These are phyloP conservation scores for Cudoniella acicularis DNA, from an alignment of 495 filamentous ascomycete genomes.

Conservation along the genomic window DNA sequence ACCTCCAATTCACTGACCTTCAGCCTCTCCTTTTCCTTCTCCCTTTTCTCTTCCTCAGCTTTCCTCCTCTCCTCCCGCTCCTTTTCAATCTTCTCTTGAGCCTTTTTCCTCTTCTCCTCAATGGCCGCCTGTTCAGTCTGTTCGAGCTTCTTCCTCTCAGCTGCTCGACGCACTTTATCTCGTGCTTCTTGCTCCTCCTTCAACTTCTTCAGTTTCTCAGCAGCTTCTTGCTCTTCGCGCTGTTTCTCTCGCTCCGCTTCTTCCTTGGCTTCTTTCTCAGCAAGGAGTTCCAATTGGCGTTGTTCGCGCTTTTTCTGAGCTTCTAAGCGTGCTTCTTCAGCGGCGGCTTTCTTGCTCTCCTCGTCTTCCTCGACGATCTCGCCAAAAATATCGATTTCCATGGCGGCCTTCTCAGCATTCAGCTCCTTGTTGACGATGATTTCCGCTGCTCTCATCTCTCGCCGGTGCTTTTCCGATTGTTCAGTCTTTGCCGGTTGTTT, in stretches of 20 bases:
- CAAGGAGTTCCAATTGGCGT: conserved; percentile 7
- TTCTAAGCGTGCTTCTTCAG: not conserved
- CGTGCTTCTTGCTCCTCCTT: conserved; percentile 24
- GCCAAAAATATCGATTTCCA: conserved; percentile 9
- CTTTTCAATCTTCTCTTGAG: conserved; percentile 11
- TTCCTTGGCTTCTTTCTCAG: conserved; percentile 8
- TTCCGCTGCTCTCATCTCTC: conserved; percentile 11
- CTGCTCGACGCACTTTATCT: conserved; percentile 9
- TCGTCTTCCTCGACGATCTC: conserved; percentile 7
- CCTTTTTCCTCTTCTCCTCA: conserved; percentile 17
- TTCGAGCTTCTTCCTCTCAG: conserved; percentile 9
- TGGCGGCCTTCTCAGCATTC: not conserved
- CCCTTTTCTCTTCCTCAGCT: conserved; percentile 7
- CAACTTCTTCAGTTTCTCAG: conserved; percentile 18
- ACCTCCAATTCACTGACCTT: conserved; percentile 14
- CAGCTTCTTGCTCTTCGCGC: conserved; percentile 17
- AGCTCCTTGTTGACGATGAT: conserved; percentile 7
- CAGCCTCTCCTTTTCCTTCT: conserved; percentile 10
- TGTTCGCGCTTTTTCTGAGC: not conserved
- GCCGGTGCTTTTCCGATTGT: not conserved
- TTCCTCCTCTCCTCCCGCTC: conserved; percentile 5
- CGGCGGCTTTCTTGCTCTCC: not conserved
- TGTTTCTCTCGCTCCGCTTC: conserved; percentile 17
- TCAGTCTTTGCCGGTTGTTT: not conserved
- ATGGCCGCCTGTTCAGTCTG: conserved; percentile 9